phyloP scores from a whole-genome alignment of 495 filamentous ascomycete genomes.

The Aspergillus incahuasiensis region DNA sequence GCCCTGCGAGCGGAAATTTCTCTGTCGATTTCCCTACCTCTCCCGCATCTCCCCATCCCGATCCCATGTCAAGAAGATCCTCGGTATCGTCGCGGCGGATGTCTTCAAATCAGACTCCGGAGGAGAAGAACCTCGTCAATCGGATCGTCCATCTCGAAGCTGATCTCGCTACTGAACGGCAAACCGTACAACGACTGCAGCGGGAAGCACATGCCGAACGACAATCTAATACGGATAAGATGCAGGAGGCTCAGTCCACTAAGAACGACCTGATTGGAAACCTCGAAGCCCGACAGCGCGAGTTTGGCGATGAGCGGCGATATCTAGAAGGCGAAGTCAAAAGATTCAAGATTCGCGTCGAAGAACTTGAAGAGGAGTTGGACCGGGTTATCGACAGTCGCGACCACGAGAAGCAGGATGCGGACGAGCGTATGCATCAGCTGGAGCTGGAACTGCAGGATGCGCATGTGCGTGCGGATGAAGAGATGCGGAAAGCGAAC shows the following conservation, averaged over 20 bases:
- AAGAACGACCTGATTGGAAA: conserved; percentile 95
- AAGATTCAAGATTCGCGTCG: conserved; percentile 66
- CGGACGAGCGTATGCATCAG: conserved; percentile 62
- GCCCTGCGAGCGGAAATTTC: conserved; percentile 68
- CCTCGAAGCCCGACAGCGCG: conserved; percentile 82
- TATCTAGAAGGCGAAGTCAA: conserved; percentile 74
- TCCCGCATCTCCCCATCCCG: conserved; percentile 50
- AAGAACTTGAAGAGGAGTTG: conserved; percentile 86
- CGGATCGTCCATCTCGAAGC: conserved; percentile 76
- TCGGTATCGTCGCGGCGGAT: conserved; percentile 63
- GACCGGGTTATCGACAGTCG: conserved; percentile 77
- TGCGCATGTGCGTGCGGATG: conserved; percentile 49
- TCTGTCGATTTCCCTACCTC: conserved; percentile 45
- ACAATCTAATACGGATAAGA: conserved; percentile 59
- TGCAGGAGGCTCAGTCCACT: conserved; percentile 80
- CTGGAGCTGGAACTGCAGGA: conserved; percentile 68
- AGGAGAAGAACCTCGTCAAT: conserved; percentile 61
- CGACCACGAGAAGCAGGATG: conserved; percentile 67
- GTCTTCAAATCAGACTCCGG: conserved; percentile 60
- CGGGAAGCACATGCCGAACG: conserved; percentile 62
- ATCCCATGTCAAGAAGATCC: conserved; percentile 54
- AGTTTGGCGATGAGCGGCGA: conserved; percentile 80
- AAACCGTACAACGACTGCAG: conserved; percentile 50
- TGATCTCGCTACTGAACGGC: conserved; percentile 65
- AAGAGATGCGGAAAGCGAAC: conserved; percentile 53